phyloP scores from a whole-genome alignment of 2,329 filamentous ascomycete genomes.

The Aspergillus novofumigatus region DNA sequence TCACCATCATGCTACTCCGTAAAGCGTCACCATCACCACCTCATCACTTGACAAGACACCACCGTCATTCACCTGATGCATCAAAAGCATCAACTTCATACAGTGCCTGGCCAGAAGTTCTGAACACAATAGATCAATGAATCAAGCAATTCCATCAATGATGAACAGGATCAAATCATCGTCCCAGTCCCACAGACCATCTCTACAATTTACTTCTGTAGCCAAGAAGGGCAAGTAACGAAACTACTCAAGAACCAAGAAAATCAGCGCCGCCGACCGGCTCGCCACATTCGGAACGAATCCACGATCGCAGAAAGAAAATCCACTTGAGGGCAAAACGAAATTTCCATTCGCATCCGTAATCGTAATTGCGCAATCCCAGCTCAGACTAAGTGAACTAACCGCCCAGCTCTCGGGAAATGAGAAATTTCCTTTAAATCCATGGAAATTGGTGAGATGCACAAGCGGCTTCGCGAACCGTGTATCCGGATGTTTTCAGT shows the following conservation, averaged over 20 bases:
- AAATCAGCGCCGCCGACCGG: constrained; percentile 11
- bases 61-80: background rate
- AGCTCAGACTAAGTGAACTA: background rate
- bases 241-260: constrained; percentile 9
- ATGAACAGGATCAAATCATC: background rate
- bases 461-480: background rate
- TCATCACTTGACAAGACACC: background rate
- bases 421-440: background rate
- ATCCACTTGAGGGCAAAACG: background rate
- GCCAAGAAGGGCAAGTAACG: background rate
- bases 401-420: background rate
- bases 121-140: background rate
- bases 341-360: background rate
- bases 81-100: too few relatives aligned
- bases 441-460: background rate
- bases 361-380: background rate
- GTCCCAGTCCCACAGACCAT: background rate
- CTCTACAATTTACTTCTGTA: background rate
- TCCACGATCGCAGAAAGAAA: constrained; percentile 1
- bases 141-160: background rate
- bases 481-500: background rate
- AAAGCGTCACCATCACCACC: background rate
- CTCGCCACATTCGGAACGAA: constrained; percentile 17
- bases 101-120: background rate
- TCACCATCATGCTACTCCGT: background rate